Conservation (phyloP, 2,329 filamentous ascomycete species). For the Paraphoma chrysanthemicola region DNA sequence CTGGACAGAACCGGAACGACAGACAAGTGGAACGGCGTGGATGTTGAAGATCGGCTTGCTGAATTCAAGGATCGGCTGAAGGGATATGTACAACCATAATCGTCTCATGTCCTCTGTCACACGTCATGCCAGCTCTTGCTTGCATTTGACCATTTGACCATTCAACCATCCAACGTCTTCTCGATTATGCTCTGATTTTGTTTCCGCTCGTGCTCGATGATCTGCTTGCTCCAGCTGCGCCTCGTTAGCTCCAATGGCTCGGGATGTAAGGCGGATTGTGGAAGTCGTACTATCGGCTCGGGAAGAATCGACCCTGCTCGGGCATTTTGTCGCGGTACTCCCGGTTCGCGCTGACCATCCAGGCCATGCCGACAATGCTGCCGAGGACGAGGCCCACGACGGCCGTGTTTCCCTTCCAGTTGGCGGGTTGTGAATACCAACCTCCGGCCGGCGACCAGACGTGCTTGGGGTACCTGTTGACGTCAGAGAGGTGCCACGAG, state of each 20-base stretch:
- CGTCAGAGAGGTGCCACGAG: slow-evolving; percentile 19
- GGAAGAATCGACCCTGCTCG: slow-evolving; percentile 78
- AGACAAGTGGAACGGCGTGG: slow-evolving; percentile 59
- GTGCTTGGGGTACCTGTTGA: slow-evolving; percentile 90
- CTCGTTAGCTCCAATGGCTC: slow-evolving; percentile 31
- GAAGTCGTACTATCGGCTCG: slow-evolving; percentile 77
- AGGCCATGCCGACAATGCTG: slow-evolving; percentile 72
- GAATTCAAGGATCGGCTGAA: slow-evolving; percentile 50
- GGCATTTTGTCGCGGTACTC: slow-evolving; percentile 79
- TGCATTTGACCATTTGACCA: not conserved
- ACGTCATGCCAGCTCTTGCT: slow-evolving; percentile 2
- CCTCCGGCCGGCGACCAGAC: slow-evolving; percentile 98
- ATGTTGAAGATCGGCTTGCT: slow-evolving; percentile 51
- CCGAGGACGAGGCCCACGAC: slow-evolving; percentile 73
- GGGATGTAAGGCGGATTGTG: slow-evolving; percentile 1
- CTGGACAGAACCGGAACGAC: slow-evolving; percentile 48
- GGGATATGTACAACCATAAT: slow-evolving; percentile 48
- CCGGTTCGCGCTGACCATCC: slow-evolving; percentile 75
- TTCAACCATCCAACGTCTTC: slow-evolving; percentile 17
- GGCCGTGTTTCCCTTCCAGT: slow-evolving; percentile 93
- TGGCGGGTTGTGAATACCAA: slow-evolving; percentile 93
- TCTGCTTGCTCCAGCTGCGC: slow-evolving; percentile 73
- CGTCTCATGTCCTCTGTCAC: slow-evolving; percentile 2
- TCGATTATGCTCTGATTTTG: slow-evolving; percentile 39
- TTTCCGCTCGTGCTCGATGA: slow-evolving; percentile 71